These are phyloP conservation scores for Leishmania gerbilli DNA, from an alignment of 208 protist species.

Conservation along the genomic window DNA sequence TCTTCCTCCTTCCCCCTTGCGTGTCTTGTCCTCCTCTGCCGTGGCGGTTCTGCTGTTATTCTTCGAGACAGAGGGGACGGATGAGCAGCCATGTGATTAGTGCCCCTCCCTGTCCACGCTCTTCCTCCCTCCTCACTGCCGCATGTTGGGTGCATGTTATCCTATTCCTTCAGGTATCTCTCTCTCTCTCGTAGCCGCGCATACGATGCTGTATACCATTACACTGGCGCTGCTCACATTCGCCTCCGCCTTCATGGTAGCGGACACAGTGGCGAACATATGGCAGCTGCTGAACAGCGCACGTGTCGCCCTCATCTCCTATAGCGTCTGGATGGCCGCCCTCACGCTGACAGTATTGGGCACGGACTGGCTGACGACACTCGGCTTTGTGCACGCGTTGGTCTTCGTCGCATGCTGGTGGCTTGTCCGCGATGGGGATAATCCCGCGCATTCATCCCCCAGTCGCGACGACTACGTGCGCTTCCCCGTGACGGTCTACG, in stretches of 20 bases:
- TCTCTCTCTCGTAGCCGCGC: background rate
- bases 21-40: background rate
- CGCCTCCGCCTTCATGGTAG: conserved; percentile 71
- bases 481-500: conserved; percentile 45
- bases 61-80: background rate
- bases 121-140: background rate
- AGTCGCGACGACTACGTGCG: conserved; percentile 47
- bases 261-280: conserved; percentile 55
- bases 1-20: background rate
- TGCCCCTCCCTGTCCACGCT: background rate
- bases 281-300: conserved; percentile 26
- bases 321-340: conserved; percentile 39
- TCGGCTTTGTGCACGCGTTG: conserved; percentile 35
- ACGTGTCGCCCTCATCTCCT: conserved; percentile 32
- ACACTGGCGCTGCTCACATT: conserved; percentile 43
- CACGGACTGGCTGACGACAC: conserved; percentile 42
- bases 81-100: background rate
- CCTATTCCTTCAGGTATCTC: background rate
- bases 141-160: background rate
- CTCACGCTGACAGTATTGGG: conserved; percentile 38
- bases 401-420: conserved; percentile 38
- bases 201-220: conserved; percentile 27
- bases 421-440: conserved; percentile 1
- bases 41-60: background rate
- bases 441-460: background rate